These are phyloP conservation scores for Coniferiporia sulphurascens DNA, from an alignment of 1,284 basidiomycete species.

Conservation along the genomic window DNA sequence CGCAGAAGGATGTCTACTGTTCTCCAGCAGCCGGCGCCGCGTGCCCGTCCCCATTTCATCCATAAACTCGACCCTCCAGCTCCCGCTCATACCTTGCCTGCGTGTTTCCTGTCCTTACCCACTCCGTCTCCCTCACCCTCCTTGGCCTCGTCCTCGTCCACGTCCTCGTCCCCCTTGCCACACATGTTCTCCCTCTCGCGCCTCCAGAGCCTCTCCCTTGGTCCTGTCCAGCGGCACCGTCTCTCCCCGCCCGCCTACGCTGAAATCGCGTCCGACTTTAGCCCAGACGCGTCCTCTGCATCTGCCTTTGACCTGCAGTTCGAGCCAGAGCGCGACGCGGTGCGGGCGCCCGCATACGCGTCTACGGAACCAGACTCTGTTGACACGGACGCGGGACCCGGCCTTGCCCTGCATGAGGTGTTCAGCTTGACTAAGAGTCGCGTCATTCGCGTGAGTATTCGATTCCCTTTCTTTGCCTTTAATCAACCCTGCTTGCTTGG, in stretches of 20 bases:
- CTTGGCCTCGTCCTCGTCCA: background rate
- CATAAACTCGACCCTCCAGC: constrained; percentile 5
- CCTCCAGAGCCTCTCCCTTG: background rate
- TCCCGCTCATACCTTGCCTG: background rate
- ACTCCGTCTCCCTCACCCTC: constrained; percentile 16
- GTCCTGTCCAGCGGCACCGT: background rate
- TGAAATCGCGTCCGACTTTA: background rate
- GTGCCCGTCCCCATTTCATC: background rate
- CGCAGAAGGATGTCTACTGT: constrained; percentile 11
- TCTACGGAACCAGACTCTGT: background rate
- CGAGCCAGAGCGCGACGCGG: background rate
- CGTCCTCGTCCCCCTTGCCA: background rate
- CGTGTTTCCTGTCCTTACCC: constrained; percentile 7
- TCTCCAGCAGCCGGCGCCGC: constrained; percentile 13
- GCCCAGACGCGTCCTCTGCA: background rate
- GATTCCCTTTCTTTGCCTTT: background rate
- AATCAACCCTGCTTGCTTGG: background rate
- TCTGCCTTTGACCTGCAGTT: background rate
- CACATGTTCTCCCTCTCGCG: constrained; percentile 1
- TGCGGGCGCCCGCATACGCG: background rate
- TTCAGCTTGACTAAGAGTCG: constrained; percentile 16
- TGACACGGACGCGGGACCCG: background rate
- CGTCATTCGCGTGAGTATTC: constrained; percentile 17
- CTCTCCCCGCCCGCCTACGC: background rate
- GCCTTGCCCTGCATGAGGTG: background rate